Evolutionary conservation across 2,329 filamentous ascomycete species (phyloP), one percentile per base, ranked within the genome.

Genomic region (Pseudogymnoascus pannorum): DNA sequence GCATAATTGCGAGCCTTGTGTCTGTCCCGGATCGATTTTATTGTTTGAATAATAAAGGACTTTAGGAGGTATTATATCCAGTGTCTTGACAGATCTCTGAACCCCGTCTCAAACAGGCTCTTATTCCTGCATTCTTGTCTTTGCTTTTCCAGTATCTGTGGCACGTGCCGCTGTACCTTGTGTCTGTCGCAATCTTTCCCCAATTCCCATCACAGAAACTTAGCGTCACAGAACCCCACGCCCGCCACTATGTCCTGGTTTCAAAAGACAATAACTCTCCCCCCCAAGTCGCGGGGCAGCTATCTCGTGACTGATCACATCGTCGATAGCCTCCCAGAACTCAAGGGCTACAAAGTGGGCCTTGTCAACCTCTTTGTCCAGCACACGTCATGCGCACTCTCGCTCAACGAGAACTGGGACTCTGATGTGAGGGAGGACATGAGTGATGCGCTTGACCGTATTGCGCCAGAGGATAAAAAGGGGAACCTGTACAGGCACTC

Each of bases 341-440:
- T 97, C 66, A 80, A 81, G 63, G 74, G 84, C 66, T 96, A 96
- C 82, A 93, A 93, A 74, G 84, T 94, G 68, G 92, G 92, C 48
- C 76, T 96, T 64, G 78, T 97, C 65, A 87, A 96, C 73, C 81
- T 99, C 54, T 99, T 97, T 74, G 82, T 97, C 60, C 93, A 99
- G 77, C 94, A 99, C 77, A 99, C 94, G 4, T 91, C 86, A 70
- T 96, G 92, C 75, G 94, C 89, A 11, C 81, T 99, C 60, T 90
- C 85, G 63, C 78, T 99, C 69, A 99, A 99, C 72, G 94, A 99
- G 81, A 97, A 97, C 77, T 87, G 83, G 75, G 91, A 92, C 72
- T 74, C 75, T 51, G 91, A 95, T 76, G 94, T 99, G n/a, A 83
- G 92, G 62, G 83, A 82, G 40, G 92, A 99, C 75, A 96, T 97